Percentiles rank a stretch among this genome's conserved stretches.
phyloP scores from a whole-genome alignment of 345 rosid species.

The Cochlearia excelsa region DNA sequence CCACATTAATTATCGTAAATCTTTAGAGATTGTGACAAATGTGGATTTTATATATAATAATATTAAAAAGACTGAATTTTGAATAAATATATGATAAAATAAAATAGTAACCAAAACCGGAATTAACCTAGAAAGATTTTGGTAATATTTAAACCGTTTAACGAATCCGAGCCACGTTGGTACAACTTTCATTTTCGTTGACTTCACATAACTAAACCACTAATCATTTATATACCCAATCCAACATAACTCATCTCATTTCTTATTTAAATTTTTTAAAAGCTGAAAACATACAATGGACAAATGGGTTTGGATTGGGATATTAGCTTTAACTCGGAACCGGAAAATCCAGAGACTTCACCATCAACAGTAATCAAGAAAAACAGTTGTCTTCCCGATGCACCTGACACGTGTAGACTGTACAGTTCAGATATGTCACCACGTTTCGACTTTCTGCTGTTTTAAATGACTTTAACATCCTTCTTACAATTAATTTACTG shows the following conservation, averaged over 20 bases:
- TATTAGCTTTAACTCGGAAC: slow-evolving; percentile 36
- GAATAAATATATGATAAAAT: neutral
- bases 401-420: slow-evolving; percentile 42
- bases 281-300: slow-evolving; percentile 9
- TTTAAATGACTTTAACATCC: slow-evolving; percentile 20
- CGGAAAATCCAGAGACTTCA: slow-evolving; percentile 36
- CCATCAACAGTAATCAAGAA: slow-evolving; percentile 35
- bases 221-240: slow-evolving; percentile 51
- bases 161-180: slow-evolving; percentile 40
- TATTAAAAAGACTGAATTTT: too few species aligned
- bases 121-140: neutral
- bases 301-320: slow-evolving; percentile 33
- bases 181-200: slow-evolving; percentile 48
- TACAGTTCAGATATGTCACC: slow-evolving; percentile 28
- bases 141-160: slow-evolving; percentile 7
- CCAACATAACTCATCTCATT: slow-evolving; percentile 34
- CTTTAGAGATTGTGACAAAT: too few species aligned
- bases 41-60: too few species aligned
- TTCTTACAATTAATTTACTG: slow-evolving; percentile 28
- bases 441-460: slow-evolving; percentile 42
- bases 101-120: slow-evolving; percentile 8
- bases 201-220: slow-evolving; percentile 46
- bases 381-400: slow-evolving; percentile 31
- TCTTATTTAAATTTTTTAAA: slow-evolving; percentile 20
- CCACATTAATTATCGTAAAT: too few species aligned